Evolutionary conservation across 345 rosid genomes (phyloP).

Genomic region (Melaleuca quinquenervia): DNA sequence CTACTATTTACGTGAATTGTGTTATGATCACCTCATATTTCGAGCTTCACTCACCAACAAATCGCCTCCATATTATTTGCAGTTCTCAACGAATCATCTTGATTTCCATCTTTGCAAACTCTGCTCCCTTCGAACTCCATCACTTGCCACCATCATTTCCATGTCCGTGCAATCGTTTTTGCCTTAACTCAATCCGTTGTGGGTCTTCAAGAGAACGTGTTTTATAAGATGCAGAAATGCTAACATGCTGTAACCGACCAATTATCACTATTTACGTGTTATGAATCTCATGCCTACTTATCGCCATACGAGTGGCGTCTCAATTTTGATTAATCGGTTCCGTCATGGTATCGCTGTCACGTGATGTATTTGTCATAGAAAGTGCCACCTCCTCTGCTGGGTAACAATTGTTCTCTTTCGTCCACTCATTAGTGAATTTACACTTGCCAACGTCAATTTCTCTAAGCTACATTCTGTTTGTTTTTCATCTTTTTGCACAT

Average conservation of each 20-base stretch:
- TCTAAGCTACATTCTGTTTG: background rate
- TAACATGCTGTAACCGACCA: background rate
- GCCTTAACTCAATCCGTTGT: background rate
- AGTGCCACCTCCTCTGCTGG: background rate
- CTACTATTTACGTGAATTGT: background rate
- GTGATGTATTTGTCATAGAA: background rate
- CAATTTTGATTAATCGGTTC: background rate
- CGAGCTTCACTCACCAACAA: background rate
- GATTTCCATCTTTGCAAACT: background rate
- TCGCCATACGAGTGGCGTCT: background rate
- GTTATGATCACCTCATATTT: no score
- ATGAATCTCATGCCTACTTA: background rate
- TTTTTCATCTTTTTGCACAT: background rate
- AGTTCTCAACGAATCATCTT: background rate
- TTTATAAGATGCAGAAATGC: background rate
- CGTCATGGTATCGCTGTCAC: background rate
- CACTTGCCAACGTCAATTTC: background rate
- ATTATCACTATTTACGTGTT: background rate
- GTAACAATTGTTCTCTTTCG: background rate
- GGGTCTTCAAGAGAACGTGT: background rate
- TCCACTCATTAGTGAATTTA: background rate
- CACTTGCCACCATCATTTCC: background rate
- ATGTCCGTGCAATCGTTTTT: background rate
- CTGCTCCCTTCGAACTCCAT: background rate
- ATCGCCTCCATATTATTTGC: background rate